A percentile compares a stretch with the other conserved stretches of the same genome.
Conservation (phyloP, 169 alveolate genomes). For the Amoebophrya sp. region DNA sequence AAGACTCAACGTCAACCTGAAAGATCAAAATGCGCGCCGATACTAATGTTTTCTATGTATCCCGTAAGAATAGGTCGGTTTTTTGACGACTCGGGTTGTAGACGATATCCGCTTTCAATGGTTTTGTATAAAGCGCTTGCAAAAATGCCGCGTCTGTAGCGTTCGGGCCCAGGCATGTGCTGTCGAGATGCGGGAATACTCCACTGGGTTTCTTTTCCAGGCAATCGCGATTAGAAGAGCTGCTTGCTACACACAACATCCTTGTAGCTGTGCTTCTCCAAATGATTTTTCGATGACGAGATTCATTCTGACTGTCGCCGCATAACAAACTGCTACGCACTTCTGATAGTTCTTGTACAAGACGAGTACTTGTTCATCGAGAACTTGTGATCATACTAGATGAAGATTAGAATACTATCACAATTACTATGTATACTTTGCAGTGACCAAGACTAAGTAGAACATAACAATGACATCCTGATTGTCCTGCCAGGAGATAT, state of each 20-base stretch:
- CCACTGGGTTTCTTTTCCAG: constrained; percentile 32
- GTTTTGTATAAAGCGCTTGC: constrained; percentile 47
- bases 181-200: constrained; percentile 61
- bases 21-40: too few species aligned
- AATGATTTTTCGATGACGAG: neutral
- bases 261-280: neutral
- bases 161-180: constrained; percentile 57
- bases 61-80: constrained; percentile 16
- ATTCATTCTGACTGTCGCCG: too few species aligned
- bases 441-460: neutral
- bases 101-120: neutral
- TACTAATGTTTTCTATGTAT: too few species aligned
- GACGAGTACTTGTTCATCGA: too few species aligned
- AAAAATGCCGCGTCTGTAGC: constrained; percentile 55
- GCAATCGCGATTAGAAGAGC: constrained; percentile 6
- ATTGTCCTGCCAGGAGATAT: constrained; percentile 69
- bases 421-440: neutral
- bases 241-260: neutral
- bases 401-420: neutral
- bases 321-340: too few species aligned
- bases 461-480: constrained; percentile 57
- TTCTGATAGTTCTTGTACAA: too few species aligned
- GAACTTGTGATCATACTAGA: constrained; percentile 33
- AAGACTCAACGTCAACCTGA: too few species aligned
- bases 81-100: neutral